phyloP scores from a whole-genome alignment of 2,329 filamentous ascomycete species.

The Nectriaceae sp. region DNA sequence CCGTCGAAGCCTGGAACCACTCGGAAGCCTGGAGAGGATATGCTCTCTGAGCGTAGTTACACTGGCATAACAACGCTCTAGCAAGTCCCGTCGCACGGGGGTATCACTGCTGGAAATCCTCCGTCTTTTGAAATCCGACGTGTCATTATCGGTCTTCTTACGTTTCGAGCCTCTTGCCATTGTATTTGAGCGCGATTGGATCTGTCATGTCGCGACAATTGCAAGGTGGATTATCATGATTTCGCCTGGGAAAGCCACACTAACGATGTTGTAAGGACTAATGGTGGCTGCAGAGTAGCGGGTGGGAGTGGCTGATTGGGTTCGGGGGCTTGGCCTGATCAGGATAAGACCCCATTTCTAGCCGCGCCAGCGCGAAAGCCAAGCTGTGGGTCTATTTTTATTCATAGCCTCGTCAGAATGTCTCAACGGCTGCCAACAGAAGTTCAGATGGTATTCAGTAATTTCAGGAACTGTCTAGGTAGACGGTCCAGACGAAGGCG shows the following conservation, averaged over 20 bases:
- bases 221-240: no score
- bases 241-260: no score
- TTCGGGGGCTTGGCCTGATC: slow-evolving; percentile 3
- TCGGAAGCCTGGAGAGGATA: slow-evolving; percentile 65
- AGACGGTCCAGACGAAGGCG: background rate
- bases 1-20: slow-evolving; percentile 63
- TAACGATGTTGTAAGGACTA: background rate
- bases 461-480: no score
- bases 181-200: slow-evolving; percentile 1
- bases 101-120: slow-evolving; percentile 11
- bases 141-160: slow-evolving; percentile 24
- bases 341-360: background rate
- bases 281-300: background rate
- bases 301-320: slow-evolving; percentile 10
- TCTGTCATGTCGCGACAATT: slow-evolving; percentile 14
- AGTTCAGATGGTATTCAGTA: no score
- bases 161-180: slow-evolving; percentile 33
- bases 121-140: slow-evolving; percentile 21
- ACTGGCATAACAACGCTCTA: slow-evolving; percentile 67
- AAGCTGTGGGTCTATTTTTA: slow-evolving; percentile 15
- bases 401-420: slow-evolving; percentile 9
- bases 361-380: slow-evolving; percentile 11
- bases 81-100: slow-evolving; percentile 57
- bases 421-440: no score
- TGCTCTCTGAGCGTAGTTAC: slow-evolving; percentile 71